Evolutionary conservation across 108 stramenopile genomes (phyloP).

Genomic region (Skeletonema tropicum): DNA sequence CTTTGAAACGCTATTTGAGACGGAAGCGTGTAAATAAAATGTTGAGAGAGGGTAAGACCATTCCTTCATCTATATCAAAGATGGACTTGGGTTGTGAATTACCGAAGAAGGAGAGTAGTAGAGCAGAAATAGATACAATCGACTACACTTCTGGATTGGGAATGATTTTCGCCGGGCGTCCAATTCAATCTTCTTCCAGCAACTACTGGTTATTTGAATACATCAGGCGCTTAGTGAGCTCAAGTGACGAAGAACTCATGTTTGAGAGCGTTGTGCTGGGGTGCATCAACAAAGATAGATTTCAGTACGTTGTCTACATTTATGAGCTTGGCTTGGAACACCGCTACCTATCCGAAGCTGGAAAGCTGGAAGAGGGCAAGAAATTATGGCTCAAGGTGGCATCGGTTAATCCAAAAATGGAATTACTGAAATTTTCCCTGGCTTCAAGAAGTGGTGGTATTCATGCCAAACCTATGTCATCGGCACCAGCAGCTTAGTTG

Average conservation of each 20-base stretch:
- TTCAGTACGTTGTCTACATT: slow-evolving; percentile 73
- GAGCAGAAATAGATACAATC: slow-evolving; percentile 53
- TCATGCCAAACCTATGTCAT: slow-evolving; percentile 11
- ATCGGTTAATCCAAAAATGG: slow-evolving; percentile 60
- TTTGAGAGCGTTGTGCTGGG: slow-evolving; percentile 72
- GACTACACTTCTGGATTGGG: slow-evolving; percentile 62
- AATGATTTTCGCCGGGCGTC: slow-evolving; percentile 54
- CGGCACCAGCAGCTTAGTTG: slow-evolving; percentile 19
- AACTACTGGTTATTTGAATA: slow-evolving; percentile 86
- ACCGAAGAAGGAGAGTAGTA: not conserved
- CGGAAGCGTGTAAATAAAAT: slow-evolving; percentile 59
- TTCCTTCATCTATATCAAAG: slow-evolving; percentile 53
- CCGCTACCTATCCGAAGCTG: slow-evolving; percentile 61
- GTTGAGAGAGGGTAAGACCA: slow-evolving; percentile 32
- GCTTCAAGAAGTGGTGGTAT: slow-evolving; percentile 48
- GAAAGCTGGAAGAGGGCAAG: slow-evolving; percentile 58
- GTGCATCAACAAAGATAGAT: slow-evolving; percentile 60
- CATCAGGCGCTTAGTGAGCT: slow-evolving; percentile 49
- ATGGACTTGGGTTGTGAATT: slow-evolving; percentile 61
- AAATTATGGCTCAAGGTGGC: slow-evolving; percentile 57
- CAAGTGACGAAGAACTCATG: slow-evolving; percentile 38
- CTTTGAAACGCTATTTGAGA: slow-evolving; percentile 78
- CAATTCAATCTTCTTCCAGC: slow-evolving; percentile 62
- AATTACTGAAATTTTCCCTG: slow-evolving; percentile 57
- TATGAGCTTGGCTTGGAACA: slow-evolving; percentile 81